phyloP scores from a whole-genome alignment of 176 grass and related monocot genomes.

The Calamus simplicifolius region DNA sequence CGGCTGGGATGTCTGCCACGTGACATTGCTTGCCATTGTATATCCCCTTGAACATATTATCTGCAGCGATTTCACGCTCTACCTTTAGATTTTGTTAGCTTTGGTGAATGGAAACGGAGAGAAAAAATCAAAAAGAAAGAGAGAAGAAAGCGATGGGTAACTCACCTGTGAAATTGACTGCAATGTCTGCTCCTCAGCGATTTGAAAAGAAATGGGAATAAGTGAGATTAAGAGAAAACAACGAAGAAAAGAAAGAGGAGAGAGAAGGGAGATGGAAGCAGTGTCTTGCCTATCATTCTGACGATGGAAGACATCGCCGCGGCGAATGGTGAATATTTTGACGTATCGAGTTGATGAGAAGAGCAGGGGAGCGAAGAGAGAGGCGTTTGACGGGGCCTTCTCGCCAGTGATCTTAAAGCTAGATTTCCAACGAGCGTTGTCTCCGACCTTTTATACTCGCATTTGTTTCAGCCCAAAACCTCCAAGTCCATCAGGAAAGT shows the following conservation, averaged over 20 bases:
- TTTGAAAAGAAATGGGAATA: too few relatives aligned
- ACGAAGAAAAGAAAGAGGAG: not conserved
- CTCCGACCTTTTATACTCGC: too few relatives aligned
- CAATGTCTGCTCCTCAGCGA: conserved; percentile 47
- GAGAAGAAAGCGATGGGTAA: not conserved
- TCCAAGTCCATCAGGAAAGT: too few relatives aligned
- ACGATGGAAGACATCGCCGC: conserved; percentile 17
- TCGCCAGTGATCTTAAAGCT: too few relatives aligned
- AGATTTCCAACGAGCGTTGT: too few relatives aligned
- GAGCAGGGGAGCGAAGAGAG: too few relatives aligned
- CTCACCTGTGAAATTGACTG: conserved; percentile 82
- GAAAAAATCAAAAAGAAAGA: not conserved
- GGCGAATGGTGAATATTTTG: too few relatives aligned
- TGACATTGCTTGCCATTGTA: conserved; percentile 91
- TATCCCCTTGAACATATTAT: conserved; percentile 96
- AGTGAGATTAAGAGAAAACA: not conserved
- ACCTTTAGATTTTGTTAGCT: not conserved
- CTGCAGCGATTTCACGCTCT: conserved; percentile 15
- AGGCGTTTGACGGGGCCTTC: too few relatives aligned
- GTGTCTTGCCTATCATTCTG: conserved; percentile 73
- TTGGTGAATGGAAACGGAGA: not conserved
- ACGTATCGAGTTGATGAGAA: too few relatives aligned
- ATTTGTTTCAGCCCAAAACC: too few relatives aligned
- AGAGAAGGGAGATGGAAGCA: conserved; percentile 9
- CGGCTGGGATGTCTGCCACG: conserved; percentile 55